Percentiles rank a stretch among this genome's conserved stretches.
Evolutionary conservation across 2,329 filamentous ascomycete genomes (phyloP).

Genomic region (Neonectria sp.): DNA sequence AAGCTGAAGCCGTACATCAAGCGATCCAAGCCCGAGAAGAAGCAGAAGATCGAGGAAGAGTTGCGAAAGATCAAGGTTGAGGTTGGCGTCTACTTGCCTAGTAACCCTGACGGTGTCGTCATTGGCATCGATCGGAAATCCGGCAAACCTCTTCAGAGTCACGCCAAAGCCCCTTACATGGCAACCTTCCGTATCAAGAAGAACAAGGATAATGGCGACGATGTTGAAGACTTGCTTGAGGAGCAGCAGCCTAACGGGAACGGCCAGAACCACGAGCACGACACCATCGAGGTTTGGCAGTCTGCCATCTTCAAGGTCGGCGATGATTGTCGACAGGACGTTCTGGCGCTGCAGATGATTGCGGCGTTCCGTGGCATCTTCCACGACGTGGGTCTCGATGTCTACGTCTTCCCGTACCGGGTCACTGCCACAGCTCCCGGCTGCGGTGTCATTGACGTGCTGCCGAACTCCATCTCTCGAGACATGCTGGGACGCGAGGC

Average conservation of each 20-base stretch:
- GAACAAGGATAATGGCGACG: constrained; percentile 70
- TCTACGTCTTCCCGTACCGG: constrained; percentile 96
- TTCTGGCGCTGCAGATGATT: constrained; percentile 97
- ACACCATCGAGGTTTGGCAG: constrained; percentile 95
- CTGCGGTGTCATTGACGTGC: constrained; percentile 97
- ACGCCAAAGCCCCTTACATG: constrained; percentile 99
- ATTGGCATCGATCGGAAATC: constrained; percentile 99
- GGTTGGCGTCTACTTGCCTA: constrained; percentile 95
- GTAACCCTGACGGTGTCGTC: constrained; percentile 96
- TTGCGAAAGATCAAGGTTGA: constrained; percentile 97
- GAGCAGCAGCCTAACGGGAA: constrained; percentile 58
- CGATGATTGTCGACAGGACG: constrained; percentile 97
- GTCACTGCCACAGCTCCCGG: constrained; percentile 98
- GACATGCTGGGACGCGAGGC: constrained; percentile 99
- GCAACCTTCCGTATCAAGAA: constrained; percentile 98
- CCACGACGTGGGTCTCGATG: constrained; percentile 92
- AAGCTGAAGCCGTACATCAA: constrained; percentile 97
- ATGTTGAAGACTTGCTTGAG: constrained; percentile 66
- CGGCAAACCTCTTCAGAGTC: constrained; percentile 95
- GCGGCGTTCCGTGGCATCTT: constrained; percentile 98
- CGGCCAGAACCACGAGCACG: constrained; percentile 58
- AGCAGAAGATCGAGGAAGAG: constrained; percentile 99
- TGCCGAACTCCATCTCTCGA: constrained; percentile 97
- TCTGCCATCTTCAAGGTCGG: constrained; percentile 99
- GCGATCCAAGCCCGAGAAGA: constrained; percentile 94